Conservation (phyloP, 805 yeast species). For the Monosporozyma unispora region DNA sequence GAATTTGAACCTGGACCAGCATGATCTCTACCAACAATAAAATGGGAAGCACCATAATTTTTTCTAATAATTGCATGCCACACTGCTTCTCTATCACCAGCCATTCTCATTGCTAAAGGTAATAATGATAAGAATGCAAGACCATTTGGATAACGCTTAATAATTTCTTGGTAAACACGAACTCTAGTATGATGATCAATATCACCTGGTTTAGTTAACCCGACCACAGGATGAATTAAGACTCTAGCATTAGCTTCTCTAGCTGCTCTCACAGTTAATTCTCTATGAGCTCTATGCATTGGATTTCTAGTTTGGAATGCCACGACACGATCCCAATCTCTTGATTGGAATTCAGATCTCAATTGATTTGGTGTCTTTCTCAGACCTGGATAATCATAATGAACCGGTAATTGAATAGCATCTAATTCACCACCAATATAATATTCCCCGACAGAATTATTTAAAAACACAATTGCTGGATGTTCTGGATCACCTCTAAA, state of each 20-base stretch:
- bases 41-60: slow-evolving; percentile 94
- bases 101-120: slow-evolving; percentile 98
- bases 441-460: slow-evolving; percentile 66
- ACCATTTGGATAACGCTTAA: slow-evolving; percentile 89
- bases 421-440: slow-evolving; percentile 85
- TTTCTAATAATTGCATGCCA: slow-evolving; percentile 97
- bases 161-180: slow-evolving; percentile 83
- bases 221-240: slow-evolving; percentile 93
- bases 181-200: slow-evolving; percentile 97
- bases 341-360: slow-evolving; percentile 69
- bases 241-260: slow-evolving; percentile 80
- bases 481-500: slow-evolving; percentile 97
- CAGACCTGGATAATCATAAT: slow-evolving; percentile 80
- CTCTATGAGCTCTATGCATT: slow-evolving; percentile 98
- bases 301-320: slow-evolving; percentile 98
- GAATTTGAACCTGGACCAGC: slow-evolving; percentile 94
- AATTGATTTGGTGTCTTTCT: slow-evolving; percentile 88
- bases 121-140: slow-evolving; percentile 81
- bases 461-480: slow-evolving; percentile 75
- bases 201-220: slow-evolving; percentile 94
- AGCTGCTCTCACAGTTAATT: slow-evolving; percentile 94
- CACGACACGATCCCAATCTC: slow-evolving; percentile 82
- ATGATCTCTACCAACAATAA: slow-evolving; percentile 96
- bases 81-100: slow-evolving; percentile 95
- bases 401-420: slow-evolving; percentile 76